Percentiles rank a stretch among this genome's conserved stretches.
Conservation (phyloP, 208 protist genomes). For the Acanthamoeba divionensis region DNA sequence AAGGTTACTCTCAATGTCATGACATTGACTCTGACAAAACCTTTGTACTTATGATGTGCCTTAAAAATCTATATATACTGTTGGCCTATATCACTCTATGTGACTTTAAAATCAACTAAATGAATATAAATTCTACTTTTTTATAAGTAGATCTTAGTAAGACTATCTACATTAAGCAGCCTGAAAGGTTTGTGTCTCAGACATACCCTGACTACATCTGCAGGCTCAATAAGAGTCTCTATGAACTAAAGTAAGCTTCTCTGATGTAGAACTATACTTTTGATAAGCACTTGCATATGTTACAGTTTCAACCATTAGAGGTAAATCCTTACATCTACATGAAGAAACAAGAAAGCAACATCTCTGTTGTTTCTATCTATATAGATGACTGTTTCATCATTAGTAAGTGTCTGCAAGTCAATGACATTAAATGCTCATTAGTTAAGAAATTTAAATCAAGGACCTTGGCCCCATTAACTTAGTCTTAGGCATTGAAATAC, state of each 20-base stretch:
- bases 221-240: background rate
- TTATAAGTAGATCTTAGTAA: background rate
- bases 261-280: background rate
- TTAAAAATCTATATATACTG: background rate
- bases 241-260: slow-evolving; percentile 8
- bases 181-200: background rate
- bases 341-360: background rate
- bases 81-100: background rate
- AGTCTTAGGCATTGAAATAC: too few species aligned
- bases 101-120: background rate
- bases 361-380: background rate
- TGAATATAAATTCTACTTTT: slow-evolving; percentile 23
- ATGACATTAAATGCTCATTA: too few species aligned
- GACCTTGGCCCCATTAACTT: too few species aligned
- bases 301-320: background rate
- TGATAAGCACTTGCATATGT: background rate
- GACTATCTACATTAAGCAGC: background rate
- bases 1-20: background rate
- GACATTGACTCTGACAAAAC: background rate
- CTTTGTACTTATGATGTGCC: background rate
- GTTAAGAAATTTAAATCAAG: too few species aligned
- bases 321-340: background rate
- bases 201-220: background rate
- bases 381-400: background rate
- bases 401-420: background rate